These are phyloP conservation scores for Kwoniella botswanensis DNA, from an alignment of 768 basidiomycete species.

Conservation along the genomic window DNA sequence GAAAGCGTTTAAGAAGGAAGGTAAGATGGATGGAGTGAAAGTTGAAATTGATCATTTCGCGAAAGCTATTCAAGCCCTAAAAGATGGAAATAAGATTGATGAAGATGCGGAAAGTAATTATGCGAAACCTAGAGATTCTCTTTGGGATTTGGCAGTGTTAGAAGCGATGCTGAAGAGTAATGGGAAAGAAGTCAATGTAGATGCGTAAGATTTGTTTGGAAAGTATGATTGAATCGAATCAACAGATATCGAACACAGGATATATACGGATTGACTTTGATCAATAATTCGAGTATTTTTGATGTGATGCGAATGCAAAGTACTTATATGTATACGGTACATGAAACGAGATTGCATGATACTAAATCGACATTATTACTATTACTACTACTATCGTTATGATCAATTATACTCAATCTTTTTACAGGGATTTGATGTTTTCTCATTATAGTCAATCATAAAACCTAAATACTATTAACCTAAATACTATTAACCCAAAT, in stretches of 20 bases:
- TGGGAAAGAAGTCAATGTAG: slow-evolving; percentile 68
- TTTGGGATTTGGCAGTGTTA: slow-evolving; percentile 78
- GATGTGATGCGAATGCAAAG: too few relatives aligned
- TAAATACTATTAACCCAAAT: background rate
- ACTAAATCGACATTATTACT: background rate
- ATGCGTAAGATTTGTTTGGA: slow-evolving; percentile 34
- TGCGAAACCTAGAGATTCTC: slow-evolving; percentile 68
- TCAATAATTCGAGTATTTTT: too few relatives aligned
- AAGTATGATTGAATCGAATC: background rate
- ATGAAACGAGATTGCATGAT: background rate
- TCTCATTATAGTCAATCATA: too few relatives aligned
- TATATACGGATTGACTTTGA: too few relatives aligned
- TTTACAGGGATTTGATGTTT: too few relatives aligned
- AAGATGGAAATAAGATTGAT: slow-evolving; percentile 58
- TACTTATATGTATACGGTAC: too few relatives aligned
- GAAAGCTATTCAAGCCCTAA: slow-evolving; percentile 68
- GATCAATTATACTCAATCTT: too few relatives aligned
- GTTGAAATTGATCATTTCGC: slow-evolving; percentile 61
- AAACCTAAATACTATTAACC: too few relatives aligned
- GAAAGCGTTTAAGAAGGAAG: slow-evolving; percentile 61
- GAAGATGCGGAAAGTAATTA: slow-evolving; percentile 62
- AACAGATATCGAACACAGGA: background rate
- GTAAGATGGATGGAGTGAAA: slow-evolving; percentile 60
- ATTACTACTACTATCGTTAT: background rate
- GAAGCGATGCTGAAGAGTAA: slow-evolving; percentile 74